These are phyloP conservation scores for Comarum palustre DNA, from an alignment of 306 rosid genomes.

Conservation along the genomic window DNA sequence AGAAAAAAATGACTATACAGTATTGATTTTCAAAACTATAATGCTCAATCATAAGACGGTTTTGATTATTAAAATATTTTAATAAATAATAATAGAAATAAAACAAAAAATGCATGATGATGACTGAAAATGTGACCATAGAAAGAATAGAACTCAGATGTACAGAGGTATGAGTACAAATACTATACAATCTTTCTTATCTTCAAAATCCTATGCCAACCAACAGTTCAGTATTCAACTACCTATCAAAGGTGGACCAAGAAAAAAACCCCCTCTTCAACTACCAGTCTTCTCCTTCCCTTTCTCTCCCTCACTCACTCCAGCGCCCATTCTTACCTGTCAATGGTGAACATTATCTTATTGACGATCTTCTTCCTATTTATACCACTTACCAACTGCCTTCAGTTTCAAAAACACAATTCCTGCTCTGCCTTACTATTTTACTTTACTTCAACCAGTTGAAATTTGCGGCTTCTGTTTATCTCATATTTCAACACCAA, in stretches of 20 bases:
- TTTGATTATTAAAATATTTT: too few relatives aligned
- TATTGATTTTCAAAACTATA: background rate
- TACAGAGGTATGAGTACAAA: background rate
- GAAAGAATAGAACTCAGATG: background rate
- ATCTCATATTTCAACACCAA: conserved; percentile 29
- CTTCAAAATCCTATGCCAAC: conserved; percentile 26
- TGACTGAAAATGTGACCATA: background rate
- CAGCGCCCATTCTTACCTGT: conserved; percentile 26
- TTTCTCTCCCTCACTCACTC: background rate
- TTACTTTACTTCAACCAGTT: background rate
- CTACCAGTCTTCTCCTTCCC: conserved; percentile 55
- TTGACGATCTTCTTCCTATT: conserved; percentile 33
- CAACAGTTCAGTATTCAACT: conserved; percentile 42
- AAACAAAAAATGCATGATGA: background rate
- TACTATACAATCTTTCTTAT: background rate
- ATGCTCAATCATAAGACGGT: background rate
- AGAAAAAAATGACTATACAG: too few relatives aligned
- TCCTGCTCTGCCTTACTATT: conserved; percentile 5
- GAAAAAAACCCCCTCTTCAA: conserved; percentile 27
- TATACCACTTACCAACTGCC: conserved; percentile 34
- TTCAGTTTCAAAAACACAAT: conserved; percentile 21
- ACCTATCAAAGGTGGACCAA: conserved; percentile 49
- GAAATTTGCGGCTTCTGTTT: conserved; percentile 12
- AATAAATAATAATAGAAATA: background rate
- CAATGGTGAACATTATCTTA: conserved; percentile 10